Base-by-base conservation (phyloP, 1,284 basidiomycete genomes). In the Marasmius oreades region DNA sequence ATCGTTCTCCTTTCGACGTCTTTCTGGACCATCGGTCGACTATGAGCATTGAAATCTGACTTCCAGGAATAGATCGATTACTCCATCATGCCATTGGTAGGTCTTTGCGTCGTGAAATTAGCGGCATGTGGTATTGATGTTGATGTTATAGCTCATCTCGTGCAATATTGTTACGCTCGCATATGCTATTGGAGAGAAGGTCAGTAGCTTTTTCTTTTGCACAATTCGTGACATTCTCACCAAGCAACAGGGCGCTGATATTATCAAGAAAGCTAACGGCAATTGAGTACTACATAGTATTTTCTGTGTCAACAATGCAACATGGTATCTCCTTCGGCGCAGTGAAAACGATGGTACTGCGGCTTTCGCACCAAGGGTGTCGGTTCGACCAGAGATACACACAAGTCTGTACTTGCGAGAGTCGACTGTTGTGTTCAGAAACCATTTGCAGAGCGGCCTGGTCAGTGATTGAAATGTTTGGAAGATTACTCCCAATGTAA, bases 1-100 rank as follows among this genome's bases (percentile, higher is more conserved):
- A 18, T 16, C 54, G 33, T n/a, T 36, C 59, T 44, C 24, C n/a
- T 43, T 8, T 63, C 96, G 94, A 99, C 67, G 97, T 99, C 62
- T 81, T 99, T 33, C 82, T 99, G 14, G 95, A 98, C 66, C 92
- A 95, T 68, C 82, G n/a, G n/a, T 37, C 23, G 26, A 26, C 28
- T 20, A 24, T n/a, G 12, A 33, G 22, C n/a, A 26, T 12, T 28
- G n/a, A 6, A n/a, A 28, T 6, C 24, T 53, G 10, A 28, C 16
- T 16, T 31, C 26, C 10, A 16, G 1, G 20, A n/a, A 11, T n/a
- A 55, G 55, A 33, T 55, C 23, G 55, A 55, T 31, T 55, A 47
- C 28, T 55, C 55, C 11, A 43, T 55, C 24, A 55, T 55, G 5
- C 55, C 55, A 18, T 31, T 55, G 33, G 55, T 51, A 39, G 11